Evolutionary conservation across 176 grass and related monocot genomes (phyloP), one percentile per base, ranked within the genome.

Genomic region (Canna indica): DNA sequence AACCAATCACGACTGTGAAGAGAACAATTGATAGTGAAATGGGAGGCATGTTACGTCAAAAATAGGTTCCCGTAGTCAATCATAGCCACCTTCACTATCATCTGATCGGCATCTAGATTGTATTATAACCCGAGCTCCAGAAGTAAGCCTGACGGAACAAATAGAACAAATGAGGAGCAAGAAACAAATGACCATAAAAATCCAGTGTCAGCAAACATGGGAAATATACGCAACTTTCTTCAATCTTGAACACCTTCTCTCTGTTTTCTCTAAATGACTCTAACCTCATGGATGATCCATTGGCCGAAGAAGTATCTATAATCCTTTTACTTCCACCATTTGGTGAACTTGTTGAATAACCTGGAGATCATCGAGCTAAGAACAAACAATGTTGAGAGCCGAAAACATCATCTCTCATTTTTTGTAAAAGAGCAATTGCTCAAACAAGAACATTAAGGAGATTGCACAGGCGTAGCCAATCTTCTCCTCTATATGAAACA

Each of bases 101-200:
- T 90, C 84, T 71, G 72, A 83, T 73, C 81, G 71, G 50, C 86
- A 81, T 72, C 59, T 73, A 60, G 89, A 93, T 46, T 99, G 77
- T 68, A 99, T 99, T 80, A 84, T 84, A 90, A 97, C 80, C 75
- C 71, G 82, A 81, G 92, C 92, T 72, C 92, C 92, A 75, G 92
- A 96, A 78, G 83, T 73, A 87, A 96, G 93, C 83, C 93, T 96
- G 93, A 66, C 84, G 56, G 75, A 74, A 74, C 1, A 36, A 38
- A 70, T 31, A 30, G 11, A 81, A 9, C 75, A 6, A 22, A 45
- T 42, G 2, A 77, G 48, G 75, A 52, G 50, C 31, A 71, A 24
- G 63, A 58, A 45, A 78, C 29, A 56, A 73, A 47, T 47, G 32
- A 29, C 14, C 15, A 31, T 3, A 76, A 77, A 0, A 18, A 22